These are phyloP conservation scores for Penicillium sclerotigenum DNA, from an alignment of 2,329 filamentous ascomycete species.

Conservation along the genomic window DNA sequence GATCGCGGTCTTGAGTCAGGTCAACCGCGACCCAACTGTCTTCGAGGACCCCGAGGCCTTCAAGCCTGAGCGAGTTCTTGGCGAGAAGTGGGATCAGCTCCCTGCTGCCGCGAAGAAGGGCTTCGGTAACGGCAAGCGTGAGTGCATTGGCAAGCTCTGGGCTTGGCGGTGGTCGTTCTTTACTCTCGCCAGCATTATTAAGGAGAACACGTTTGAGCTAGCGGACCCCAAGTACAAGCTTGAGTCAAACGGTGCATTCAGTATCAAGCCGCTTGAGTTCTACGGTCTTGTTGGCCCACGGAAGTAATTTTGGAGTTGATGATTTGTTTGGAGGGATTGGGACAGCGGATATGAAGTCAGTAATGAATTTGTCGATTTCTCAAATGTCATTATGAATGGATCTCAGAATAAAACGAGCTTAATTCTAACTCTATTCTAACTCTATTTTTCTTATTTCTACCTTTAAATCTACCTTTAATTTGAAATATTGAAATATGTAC, in stretches of 20 bases:
- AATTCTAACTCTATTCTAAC: background rate
- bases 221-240: slow-evolving; percentile 51
- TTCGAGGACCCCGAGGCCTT: slow-evolving; percentile 64
- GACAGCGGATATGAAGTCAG: background rate
- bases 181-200: slow-evolving; percentile 59
- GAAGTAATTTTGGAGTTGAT: slow-evolving; percentile 7
- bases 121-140: slow-evolving; percentile 67
- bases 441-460: background rate
- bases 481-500: too few relatives aligned
- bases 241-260: slow-evolving; percentile 51
- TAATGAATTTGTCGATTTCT: slow-evolving; percentile 8
- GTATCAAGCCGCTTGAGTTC: slow-evolving; percentile 50
- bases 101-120: slow-evolving; percentile 63
- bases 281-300: slow-evolving; percentile 17
- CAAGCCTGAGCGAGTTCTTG: slow-evolving; percentile 67
- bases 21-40: slow-evolving; percentile 61
- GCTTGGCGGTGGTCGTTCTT: slow-evolving; percentile 69
- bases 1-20: slow-evolving; percentile 49
- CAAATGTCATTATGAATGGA: background rate
- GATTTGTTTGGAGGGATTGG: background rate
- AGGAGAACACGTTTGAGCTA: slow-evolving; percentile 64
- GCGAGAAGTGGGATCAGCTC: slow-evolving; percentile 64
- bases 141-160: slow-evolving; percentile 68
- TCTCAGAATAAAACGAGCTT: background rate
- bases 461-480: background rate